Percentiles rank a stretch among this genome's conserved stretches.
Evolutionary conservation across 2,329 filamentous ascomycete genomes (phyloP).

Genomic region (Exophiala alcalophila): DNA sequence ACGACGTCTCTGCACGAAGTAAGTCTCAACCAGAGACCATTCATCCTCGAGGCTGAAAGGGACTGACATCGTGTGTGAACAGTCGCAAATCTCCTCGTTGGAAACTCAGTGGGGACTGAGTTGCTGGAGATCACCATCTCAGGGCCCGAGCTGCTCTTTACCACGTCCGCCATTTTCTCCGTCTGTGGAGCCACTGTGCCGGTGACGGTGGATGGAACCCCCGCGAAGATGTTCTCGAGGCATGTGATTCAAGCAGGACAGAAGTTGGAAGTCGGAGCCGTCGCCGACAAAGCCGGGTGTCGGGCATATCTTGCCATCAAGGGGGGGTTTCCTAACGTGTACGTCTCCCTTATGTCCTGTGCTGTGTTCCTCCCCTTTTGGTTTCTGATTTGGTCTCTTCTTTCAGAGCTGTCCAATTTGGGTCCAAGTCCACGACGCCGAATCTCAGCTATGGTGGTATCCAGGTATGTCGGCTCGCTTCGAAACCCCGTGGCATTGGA

Average conservation of each 20-base stretch:
- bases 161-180: slow-evolving; percentile 53
- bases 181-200: slow-evolving; percentile 56
- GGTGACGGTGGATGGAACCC: slow-evolving; percentile 48
- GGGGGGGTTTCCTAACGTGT: slow-evolving; percentile 54
- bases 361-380: too few species aligned
- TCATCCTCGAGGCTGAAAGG: too few species aligned
- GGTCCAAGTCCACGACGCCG: slow-evolving; percentile 58
- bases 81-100: slow-evolving; percentile 60
- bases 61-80: too few species aligned
- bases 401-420: too few species aligned
- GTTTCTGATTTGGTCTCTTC: too few species aligned
- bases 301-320: slow-evolving; percentile 57
- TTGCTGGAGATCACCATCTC: slow-evolving; percentile 58
- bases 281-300: slow-evolving; percentile 49
- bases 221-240: slow-evolving; percentile 55
- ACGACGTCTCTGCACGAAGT: slow-evolving; percentile 54
- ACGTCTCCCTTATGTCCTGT: slow-evolving; percentile 58
- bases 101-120: slow-evolving; percentile 52
- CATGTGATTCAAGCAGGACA: slow-evolving; percentile 50
- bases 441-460: slow-evolving; percentile 58
- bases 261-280: slow-evolving; percentile 55
- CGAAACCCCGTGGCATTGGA: slow-evolving; percentile 54
- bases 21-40: too few species aligned
- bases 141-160: slow-evolving; percentile 58
- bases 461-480: too few species aligned